Evolutionary conservation across 1,139 yeast species (phyloP), one percentile per base, ranked within the genome.

Genomic region (Geotrichum citri-aurantii): DNA sequence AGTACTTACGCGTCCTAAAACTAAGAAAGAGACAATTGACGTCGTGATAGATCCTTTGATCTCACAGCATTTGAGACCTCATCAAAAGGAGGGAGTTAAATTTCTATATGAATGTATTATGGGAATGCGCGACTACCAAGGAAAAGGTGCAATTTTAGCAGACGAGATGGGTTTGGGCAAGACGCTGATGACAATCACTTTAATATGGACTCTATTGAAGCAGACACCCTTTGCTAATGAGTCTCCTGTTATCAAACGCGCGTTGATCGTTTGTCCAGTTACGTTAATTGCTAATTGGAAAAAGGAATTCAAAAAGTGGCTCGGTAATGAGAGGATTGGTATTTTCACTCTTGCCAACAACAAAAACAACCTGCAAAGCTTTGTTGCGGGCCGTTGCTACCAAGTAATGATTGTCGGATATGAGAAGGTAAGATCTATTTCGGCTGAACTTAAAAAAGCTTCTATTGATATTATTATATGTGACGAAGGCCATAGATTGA

Each of bases 131-230:
- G 75, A 78, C 27, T 72, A 73, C 33, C 70, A 74, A n/a, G 88
- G 86, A 1, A 69, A 75, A 53, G 98, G 99, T 0, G 93, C 95
- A 1, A 74, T 93, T 7, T 72, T 93, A 54, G 99, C 99, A 0
- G 99, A 93, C 71, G 98, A 93, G 68, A 93, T 93, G 99, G 99
- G 99, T 0, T 76, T 93, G 27, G 99, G 99, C 0, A 93, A 93
- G 69, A 92, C 98, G 0, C 73, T 93, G 44, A 91, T 86, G 82
- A 84, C 97, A 0, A 92, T 93, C 3, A 69, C 96, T 0, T 70
- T 91, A 44, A 79, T 93, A 2, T 90, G 96, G 95, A 90, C 97
- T 0, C 72, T 95, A 23, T 71, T 90, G 37, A 85, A 82, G 65
- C 97, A 90, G 66, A 82, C 83, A 19, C 96, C 96, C 0, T 68